Conservation (phyloP, 139 green algal genomes). For the Desmodesmus armatus region DNA sequence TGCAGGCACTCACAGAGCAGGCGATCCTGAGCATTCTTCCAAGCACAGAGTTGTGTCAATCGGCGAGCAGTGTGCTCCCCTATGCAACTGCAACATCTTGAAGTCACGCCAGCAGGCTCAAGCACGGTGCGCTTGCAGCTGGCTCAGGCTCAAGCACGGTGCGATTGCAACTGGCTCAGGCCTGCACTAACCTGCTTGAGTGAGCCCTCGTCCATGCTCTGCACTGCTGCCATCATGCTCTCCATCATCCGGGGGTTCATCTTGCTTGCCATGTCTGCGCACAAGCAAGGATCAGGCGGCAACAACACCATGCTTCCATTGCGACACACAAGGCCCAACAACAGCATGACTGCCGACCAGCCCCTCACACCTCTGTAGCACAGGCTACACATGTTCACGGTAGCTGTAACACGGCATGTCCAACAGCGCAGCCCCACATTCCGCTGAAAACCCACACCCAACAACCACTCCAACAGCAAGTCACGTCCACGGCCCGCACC, state of each 20-base stretch:
- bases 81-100: too few species aligned
- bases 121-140: too few species aligned
- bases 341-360: not conserved
- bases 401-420: too few species aligned
- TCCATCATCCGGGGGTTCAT: constrained; percentile 32
- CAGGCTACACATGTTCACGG: too few species aligned
- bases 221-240: constrained; percentile 22
- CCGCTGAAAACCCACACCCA: not conserved
- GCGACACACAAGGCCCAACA: not conserved
- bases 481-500: not conserved
- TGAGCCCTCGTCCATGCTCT: constrained; percentile 29
- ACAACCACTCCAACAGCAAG: not conserved
- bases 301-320: not conserved
- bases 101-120: too few species aligned
- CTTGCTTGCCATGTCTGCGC: constrained; percentile 29
- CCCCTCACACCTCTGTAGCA: not conserved
- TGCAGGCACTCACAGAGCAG: not conserved
- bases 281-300: not conserved
- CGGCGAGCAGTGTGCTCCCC: too few species aligned
- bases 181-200: constrained; percentile 7
- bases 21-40: not conserved
- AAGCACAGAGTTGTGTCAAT: too few species aligned
- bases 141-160: too few species aligned
- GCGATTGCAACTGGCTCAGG: too few species aligned
- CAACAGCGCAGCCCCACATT: too few species aligned